Evolutionary conservation across 257 asterid genomes (phyloP).

Genomic region (Orobanche coerulescens): DNA sequence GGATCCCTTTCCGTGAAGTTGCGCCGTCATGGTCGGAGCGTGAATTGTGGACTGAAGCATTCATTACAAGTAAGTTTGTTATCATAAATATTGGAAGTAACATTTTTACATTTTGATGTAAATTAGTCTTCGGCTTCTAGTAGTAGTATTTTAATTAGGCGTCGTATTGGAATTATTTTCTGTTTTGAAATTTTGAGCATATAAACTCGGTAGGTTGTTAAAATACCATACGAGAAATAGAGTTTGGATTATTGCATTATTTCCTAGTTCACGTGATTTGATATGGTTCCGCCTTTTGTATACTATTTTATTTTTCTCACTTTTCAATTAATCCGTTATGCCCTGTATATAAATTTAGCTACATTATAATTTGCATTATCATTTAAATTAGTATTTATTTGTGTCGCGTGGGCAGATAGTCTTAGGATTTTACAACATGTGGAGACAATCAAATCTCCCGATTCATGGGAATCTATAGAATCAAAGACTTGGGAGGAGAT

Average conservation of each 20-base stretch:
- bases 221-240: not conserved
- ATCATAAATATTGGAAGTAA: too few relatives aligned
- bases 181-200: not conserved
- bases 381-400: not conserved
- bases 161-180: not conserved
- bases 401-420: conserved; percentile 41
- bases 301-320: too few relatives aligned
- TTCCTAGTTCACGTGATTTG: not conserved
- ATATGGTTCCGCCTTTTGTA: not conserved
- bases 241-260: not conserved
- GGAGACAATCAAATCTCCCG: conserved; percentile 63
- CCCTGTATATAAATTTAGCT: too few relatives aligned
- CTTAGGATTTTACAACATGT: conserved; percentile 80
- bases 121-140: not conserved
- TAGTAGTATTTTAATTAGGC: not conserved
- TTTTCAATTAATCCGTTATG: too few relatives aligned
- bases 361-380: not conserved
- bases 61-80: conserved; percentile 61
- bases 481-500: conserved; percentile 58
- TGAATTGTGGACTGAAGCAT: conserved; percentile 74
- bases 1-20: conserved; percentile 71
- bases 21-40: conserved; percentile 83
- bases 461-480: conserved; percentile 50
- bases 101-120: not conserved
- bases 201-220: too few relatives aligned